A percentile compares a stretch with the other conserved stretches of the same genome.
Evolutionary conservation across 257 asterid species (phyloP).

Genomic region (Rauvolfia tetraphylla): DNA sequence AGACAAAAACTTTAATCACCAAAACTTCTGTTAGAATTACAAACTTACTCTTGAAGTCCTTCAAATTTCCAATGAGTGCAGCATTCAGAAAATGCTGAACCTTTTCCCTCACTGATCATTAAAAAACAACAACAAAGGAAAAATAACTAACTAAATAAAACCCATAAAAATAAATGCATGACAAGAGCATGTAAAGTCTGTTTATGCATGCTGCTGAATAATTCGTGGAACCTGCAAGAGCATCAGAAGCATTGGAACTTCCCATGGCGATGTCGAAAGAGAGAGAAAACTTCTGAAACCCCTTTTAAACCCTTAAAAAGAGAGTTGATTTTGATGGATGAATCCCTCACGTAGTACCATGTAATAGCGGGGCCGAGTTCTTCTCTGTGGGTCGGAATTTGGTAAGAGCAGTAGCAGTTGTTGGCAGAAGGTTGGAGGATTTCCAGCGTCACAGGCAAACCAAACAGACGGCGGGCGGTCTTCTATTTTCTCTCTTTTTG

Average conservation of each 20-base stretch:
- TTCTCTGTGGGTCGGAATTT: not conserved
- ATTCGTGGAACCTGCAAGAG: slow-evolving; percentile 67
- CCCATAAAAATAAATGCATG: not conserved
- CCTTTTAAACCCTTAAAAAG: not conserved
- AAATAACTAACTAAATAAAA: not conserved
- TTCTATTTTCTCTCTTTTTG: too few species aligned
- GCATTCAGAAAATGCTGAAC: slow-evolving; percentile 69
- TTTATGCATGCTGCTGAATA: not conserved
- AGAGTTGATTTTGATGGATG: not conserved
- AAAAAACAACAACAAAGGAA: slow-evolving; percentile 17
- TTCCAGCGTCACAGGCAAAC: too few species aligned
- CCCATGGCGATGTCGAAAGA: not conserved
- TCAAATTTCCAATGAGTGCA: slow-evolving; percentile 67
- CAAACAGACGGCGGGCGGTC: too few species aligned
- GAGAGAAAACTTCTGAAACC: not conserved
- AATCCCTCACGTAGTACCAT: not conserved
- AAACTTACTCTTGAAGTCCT: slow-evolving; percentile 62
- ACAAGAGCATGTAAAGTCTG: not conserved
- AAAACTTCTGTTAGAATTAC: not conserved
- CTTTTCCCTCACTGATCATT: slow-evolving; percentile 59
- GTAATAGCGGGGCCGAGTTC: not conserved
- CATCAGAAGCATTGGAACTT: slow-evolving; percentile 68
- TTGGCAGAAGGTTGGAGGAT: too few species aligned
- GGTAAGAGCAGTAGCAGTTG: not conserved
- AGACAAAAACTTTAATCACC: not conserved